These are phyloP conservation scores for Trichomonas tenax DNA, from an alignment of 208 protist genomes.

Conservation along the genomic window DNA sequence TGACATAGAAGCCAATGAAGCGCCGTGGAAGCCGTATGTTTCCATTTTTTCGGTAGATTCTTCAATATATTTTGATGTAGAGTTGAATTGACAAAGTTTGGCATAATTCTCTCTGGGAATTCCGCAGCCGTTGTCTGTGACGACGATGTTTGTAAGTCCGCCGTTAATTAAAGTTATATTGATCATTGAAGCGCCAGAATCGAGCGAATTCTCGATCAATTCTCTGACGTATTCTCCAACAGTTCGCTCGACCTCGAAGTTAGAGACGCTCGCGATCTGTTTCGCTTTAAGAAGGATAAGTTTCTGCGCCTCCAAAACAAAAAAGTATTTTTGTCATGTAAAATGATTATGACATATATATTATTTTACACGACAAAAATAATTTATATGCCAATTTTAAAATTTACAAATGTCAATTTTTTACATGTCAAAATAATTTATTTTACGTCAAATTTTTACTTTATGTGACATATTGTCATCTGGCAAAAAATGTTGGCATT, in stretches of 20 bases:
- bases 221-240: not conserved
- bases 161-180: not conserved
- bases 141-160: not conserved
- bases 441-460: too few species aligned
- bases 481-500: too few species aligned
- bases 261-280: not conserved
- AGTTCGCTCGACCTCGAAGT: not conserved
- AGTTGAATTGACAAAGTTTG: not conserved
- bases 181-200: not conserved
- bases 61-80: not conserved
- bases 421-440: too few species aligned
- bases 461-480: too few species aligned
- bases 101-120: not conserved
- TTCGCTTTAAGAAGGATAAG: not conserved
- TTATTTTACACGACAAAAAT: too few species aligned
- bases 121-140: not conserved
- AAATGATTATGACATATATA: too few species aligned
- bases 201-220: not conserved
- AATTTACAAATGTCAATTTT: too few species aligned
- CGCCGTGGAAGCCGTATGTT: not conserved
- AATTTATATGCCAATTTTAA: too few species aligned
- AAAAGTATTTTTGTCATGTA: too few species aligned
- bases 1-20: not conserved
- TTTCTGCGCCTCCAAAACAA: not conserved
- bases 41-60: not conserved